These are phyloP conservation scores for Fraxinus sp. DNA, from an alignment of 305 asterid species.

Conservation along the genomic window DNA sequence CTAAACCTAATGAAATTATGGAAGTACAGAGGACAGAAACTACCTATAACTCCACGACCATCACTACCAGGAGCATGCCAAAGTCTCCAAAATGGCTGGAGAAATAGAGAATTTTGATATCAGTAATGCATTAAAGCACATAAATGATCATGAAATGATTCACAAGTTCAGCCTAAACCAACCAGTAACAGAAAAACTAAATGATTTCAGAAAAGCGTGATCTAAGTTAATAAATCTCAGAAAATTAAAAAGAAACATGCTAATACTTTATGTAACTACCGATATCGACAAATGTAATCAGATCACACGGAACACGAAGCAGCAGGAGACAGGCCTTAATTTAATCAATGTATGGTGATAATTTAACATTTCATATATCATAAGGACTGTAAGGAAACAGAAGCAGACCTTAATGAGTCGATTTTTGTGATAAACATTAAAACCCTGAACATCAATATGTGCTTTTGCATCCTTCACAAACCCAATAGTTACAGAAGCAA, in stretches of 20 bases:
- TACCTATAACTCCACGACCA: constrained; percentile 99
- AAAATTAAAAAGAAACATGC: neutral
- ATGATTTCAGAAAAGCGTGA: neutral
- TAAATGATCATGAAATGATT: neutral
- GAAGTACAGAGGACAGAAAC: constrained; percentile 13
- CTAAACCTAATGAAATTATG: constrained; percentile 23
- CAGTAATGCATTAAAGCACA: constrained; percentile 13
- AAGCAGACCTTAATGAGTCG: constrained; percentile 83
- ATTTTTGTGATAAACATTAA: constrained; percentile 94
- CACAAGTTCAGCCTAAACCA: neutral
- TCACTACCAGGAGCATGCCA: constrained; percentile 98
- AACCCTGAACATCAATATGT: constrained; percentile 97
- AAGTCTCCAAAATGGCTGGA: constrained; percentile 98
- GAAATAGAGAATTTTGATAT: constrained; percentile 20
- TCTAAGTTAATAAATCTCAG: neutral
- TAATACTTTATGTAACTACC: neutral
- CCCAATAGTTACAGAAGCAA: constrained; percentile 87
- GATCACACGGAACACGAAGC: neutral
- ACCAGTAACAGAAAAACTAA: neutral
- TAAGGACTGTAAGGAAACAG: neutral
- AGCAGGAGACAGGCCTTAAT: constrained; percentile 9
- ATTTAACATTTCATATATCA: neutral
- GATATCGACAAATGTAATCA: neutral
- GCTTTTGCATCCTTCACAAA: constrained; percentile 92
- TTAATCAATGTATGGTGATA: neutral